phyloP scores from a whole-genome alignment of 768 basidiomycete genomes.

The Russula foetens region DNA sequence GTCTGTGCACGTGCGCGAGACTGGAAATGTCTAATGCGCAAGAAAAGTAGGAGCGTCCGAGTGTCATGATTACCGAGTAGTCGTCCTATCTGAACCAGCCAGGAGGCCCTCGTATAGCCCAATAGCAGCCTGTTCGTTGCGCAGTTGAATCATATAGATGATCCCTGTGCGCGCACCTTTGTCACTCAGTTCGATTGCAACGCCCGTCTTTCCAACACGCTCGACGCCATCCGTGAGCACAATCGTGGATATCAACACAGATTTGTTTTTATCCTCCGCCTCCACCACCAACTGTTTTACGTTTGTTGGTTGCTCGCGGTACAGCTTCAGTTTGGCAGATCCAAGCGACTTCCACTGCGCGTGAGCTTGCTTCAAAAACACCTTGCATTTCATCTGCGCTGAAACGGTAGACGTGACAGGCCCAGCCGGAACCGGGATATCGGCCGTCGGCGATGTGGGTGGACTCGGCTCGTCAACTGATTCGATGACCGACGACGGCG shows the following conservation, averaged over 20 bases:
- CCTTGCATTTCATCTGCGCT: conserved; percentile 96
- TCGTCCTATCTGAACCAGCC: conserved; percentile 72
- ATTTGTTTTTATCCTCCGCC: conserved; percentile 66
- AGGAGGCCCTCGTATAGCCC: conserved; percentile 83
- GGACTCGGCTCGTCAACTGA: conserved; percentile 70
- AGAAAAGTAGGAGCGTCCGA: neutral
- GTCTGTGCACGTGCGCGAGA: neutral
- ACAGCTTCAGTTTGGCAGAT: conserved; percentile 78
- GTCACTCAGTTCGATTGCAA: conserved; percentile 93
- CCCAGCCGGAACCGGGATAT: conserved; percentile 43
- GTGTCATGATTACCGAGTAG: neutral
- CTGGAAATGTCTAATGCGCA: neutral
- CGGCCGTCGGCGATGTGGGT: conserved; percentile 69
- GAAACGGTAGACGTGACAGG: conserved; percentile 72
- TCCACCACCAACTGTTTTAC: conserved; percentile 96
- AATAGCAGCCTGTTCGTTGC: conserved; percentile 79
- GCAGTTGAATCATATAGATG: conserved; percentile 94
- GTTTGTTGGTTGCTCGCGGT: conserved; percentile 75
- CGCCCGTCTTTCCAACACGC: conserved; percentile 96
- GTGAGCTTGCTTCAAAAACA: conserved; percentile 92
- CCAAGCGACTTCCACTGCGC: conserved; percentile 98
- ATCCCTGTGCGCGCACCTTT: conserved; percentile 87
- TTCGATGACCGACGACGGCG: conserved; percentile 46
- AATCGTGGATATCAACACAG: conserved; percentile 87
- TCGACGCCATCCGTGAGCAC: conserved; percentile 95